Base-by-base conservation (phyloP, 768 basidiomycete species). In the Pholiota conissans region DNA sequence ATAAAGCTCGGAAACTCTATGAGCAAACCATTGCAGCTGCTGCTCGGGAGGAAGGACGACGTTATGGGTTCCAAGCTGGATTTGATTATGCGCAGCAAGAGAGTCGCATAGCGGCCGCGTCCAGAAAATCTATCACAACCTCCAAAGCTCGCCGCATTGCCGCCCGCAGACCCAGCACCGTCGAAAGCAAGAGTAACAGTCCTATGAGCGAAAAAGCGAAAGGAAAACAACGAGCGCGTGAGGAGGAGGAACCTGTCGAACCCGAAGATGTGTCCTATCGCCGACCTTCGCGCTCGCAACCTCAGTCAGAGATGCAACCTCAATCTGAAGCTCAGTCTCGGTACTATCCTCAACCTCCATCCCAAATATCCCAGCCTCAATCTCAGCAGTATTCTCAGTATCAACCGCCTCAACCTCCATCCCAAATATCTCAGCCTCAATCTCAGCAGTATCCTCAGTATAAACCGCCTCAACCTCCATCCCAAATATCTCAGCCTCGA, bases 11-110 rank as follows among this genome's bases (percentile, higher is more conserved):
- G 52, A 74, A 76, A 63, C 61, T 85, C 47, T 78, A 75, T 8
- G 80, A 83, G 62, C 78, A 84, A 57, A 73, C 77, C 13, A 61
- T 85, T 40, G 70, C 86, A 18, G 75, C 81, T 52, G 60, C 71
- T 46, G 86, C 86, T 1, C 75, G 80, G 53, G 84, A 86, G 55
- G 84, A 87, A 62, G 86, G 86, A 3, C 74, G 84, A 53, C 76
- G 71, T 67, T 63, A 69, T 69, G 70, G 86, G 63, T 69, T 81
- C 72, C 71, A 80, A 70, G 76, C 79, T 74, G 75, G 86, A 61
- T 52, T 78, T 75, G 66, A 68, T 56, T 71, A 73, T 46, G 76
- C 75, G 2, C 69, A 71, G 22, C 61, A 70, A 22, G 74, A 77
- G 56, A 61, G 67, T 28, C 55, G 56, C 24, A 58, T 67, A 18